Conservation (phyloP, 139 green algal genomes). For the Ettlia oleoabundans region DNA sequence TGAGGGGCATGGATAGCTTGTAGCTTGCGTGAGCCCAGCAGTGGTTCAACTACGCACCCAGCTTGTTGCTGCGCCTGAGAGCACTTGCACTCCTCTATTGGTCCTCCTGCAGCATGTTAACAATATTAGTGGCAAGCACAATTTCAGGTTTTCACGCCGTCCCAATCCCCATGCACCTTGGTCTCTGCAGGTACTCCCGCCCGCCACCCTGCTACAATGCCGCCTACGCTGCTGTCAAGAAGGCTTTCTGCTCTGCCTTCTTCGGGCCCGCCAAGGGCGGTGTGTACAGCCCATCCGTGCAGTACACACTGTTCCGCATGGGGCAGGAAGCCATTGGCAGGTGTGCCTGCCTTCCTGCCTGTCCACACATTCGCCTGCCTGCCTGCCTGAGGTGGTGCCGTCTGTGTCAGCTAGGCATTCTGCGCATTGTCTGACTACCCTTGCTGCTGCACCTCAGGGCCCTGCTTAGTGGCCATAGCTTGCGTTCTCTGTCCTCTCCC, state of each 20-base stretch:
- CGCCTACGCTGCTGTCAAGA: constrained; percentile 36
- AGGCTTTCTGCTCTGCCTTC: constrained; percentile 68
- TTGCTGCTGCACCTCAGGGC: too few relatives aligned
- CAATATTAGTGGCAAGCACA: too few relatives aligned
- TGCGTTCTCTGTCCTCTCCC: too few relatives aligned
- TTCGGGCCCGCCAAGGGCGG: constrained; percentile 83
- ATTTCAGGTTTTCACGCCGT: too few relatives aligned
- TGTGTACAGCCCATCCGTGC: constrained; percentile 90
- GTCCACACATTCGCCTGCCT: too few relatives aligned
- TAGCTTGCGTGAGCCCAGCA: background rate
- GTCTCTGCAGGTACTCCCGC: background rate
- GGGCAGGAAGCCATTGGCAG: constrained; percentile 63
- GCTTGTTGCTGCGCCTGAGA: background rate
- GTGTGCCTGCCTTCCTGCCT: too few relatives aligned
- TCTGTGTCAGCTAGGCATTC: too few relatives aligned
- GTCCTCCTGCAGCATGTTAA: too few relatives aligned
- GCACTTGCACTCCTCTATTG: too few relatives aligned
- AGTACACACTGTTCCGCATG: constrained; percentile 95
- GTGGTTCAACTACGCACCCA: background rate
- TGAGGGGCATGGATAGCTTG: too few relatives aligned
- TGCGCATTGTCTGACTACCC: too few relatives aligned
- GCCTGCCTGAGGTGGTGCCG: too few relatives aligned
- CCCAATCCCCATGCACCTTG: background rate
- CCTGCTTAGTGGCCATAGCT: background rate
- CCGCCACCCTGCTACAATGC: constrained; percentile 55